Percentiles rank a stretch among this genome's conserved stretches.
These are phyloP conservation scores for Wickerhamiella occidentalis DNA, from an alignment of 805 yeast genomes.

Conservation along the genomic window DNA sequence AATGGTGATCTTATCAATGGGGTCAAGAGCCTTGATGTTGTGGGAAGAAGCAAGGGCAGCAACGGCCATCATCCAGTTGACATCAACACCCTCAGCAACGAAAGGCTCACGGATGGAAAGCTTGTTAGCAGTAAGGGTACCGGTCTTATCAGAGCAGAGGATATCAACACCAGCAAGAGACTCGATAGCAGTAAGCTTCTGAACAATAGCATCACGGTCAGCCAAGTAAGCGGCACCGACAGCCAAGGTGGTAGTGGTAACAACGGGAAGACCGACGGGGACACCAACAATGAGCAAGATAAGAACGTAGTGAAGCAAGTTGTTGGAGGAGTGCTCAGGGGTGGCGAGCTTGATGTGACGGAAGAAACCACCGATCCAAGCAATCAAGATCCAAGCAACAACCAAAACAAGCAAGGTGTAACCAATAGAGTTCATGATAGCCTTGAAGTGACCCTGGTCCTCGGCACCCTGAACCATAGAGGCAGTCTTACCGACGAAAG, in stretches of 20 bases:
- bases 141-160: constrained; percentile 94
- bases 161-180: constrained; percentile 95
- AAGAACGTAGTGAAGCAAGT: constrained; percentile 78
- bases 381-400: constrained; percentile 68
- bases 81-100: constrained; percentile 95
- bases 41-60: constrained; percentile 96
- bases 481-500: constrained; percentile 96
- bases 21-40: constrained; percentile 96
- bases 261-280: constrained; percentile 97
- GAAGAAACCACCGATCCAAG: constrained; percentile 94
- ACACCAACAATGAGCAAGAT: constrained; percentile 96
- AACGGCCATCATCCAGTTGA: constrained; percentile 93
- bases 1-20: constrained; percentile 92
- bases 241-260: constrained; percentile 96
- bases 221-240: constrained; percentile 99
- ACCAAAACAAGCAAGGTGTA: constrained; percentile 80
- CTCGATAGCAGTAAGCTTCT: constrained; percentile 91
- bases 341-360: constrained; percentile 79
- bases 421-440: constrained; percentile 95
- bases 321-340: constrained; percentile 29
- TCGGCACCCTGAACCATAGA: constrained; percentile 92
- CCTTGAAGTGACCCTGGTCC: constrained; percentile 96
- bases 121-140: constrained; percentile 94
- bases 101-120: constrained; percentile 92
- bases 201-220: constrained; percentile 92